phyloP scores from a whole-genome alignment of 2,329 filamentous ascomycete genomes.

The Fusarium sp. region DNA sequence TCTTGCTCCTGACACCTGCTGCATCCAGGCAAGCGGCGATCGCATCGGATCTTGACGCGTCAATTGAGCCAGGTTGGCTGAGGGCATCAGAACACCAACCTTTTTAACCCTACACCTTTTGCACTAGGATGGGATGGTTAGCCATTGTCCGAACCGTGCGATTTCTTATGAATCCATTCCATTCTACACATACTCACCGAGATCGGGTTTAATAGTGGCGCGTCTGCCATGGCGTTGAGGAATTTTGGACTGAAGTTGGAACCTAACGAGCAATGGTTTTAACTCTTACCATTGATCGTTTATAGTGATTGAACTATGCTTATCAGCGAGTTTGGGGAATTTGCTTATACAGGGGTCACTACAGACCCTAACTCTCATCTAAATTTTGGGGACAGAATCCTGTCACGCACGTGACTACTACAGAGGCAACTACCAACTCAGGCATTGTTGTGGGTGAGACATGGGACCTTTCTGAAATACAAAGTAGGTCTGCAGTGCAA shows the following conservation, averaged over 20 bases:
- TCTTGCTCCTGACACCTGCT: neutral
- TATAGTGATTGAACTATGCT: neutral
- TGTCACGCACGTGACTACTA: neutral
- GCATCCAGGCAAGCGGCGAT: neutral
- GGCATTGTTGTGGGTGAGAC: too few species aligned
- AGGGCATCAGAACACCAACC: neutral
- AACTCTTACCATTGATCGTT: neutral
- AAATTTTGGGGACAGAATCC: neutral
- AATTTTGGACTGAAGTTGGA: neutral
- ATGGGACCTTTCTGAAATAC: too few species aligned
- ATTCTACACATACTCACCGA: neutral
- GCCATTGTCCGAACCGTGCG: neutral
- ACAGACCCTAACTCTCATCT: neutral
- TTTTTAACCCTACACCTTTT: neutral
- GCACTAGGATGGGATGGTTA: neutral
- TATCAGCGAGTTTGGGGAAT: neutral
- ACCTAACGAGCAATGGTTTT: neutral
- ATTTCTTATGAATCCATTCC: neutral
- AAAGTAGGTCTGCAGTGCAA: too few species aligned
- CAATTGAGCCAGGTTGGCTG: neutral
- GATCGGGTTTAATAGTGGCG: neutral
- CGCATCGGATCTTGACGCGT: neutral
- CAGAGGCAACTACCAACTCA: too few species aligned
- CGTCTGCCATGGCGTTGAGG: neutral
- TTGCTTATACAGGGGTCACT: neutral